Evolutionary conservation across 108 stramenopile genomes (phyloP).

Genomic region (Parmales sp.): DNA sequence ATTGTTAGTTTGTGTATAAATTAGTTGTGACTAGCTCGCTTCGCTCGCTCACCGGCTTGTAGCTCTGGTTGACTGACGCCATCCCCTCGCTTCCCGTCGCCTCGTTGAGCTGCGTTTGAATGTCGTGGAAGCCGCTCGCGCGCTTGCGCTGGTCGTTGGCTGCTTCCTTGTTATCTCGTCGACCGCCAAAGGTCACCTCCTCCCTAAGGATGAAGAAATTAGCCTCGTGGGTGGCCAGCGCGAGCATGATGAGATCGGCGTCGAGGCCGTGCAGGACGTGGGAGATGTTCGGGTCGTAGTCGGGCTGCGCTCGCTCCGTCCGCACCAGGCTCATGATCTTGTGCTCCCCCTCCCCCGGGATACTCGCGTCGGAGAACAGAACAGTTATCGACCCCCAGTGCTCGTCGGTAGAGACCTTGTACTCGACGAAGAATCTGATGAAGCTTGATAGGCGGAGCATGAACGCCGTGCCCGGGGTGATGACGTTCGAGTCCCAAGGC

Average conservation of each 20-base stretch:
- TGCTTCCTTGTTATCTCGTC: too few relatives aligned
- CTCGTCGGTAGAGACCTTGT: conserved; percentile 68
- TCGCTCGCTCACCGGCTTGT: too few relatives aligned
- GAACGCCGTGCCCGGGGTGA: conserved; percentile 97
- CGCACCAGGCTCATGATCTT: conserved; percentile 94
- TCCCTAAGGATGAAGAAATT: conserved; percentile 95
- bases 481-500: conserved; percentile 92
- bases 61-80: too few relatives aligned
- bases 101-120: too few relatives aligned
- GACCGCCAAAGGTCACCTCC: conserved; percentile 78
- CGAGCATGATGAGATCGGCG: conserved; percentile 99
- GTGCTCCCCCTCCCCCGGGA: conserved; percentile 98
- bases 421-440: conserved; percentile 77
- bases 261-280: conserved; percentile 96
- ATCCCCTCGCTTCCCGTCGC: too few relatives aligned
- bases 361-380: conserved; percentile 86
- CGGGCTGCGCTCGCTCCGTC: conserved; percentile 76
- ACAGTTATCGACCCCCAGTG: conserved; percentile 82
- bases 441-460: too few relatives aligned
- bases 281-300: conserved; percentile 86
- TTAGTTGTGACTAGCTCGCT: too few relatives aligned
- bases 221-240: conserved; percentile 93
- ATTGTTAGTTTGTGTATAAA: too few relatives aligned
- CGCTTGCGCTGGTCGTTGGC: too few relatives aligned
- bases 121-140: too few relatives aligned